phyloP scores from a whole-genome alignment of 805 yeast species.

The Scheffersomyces stipitis region DNA sequence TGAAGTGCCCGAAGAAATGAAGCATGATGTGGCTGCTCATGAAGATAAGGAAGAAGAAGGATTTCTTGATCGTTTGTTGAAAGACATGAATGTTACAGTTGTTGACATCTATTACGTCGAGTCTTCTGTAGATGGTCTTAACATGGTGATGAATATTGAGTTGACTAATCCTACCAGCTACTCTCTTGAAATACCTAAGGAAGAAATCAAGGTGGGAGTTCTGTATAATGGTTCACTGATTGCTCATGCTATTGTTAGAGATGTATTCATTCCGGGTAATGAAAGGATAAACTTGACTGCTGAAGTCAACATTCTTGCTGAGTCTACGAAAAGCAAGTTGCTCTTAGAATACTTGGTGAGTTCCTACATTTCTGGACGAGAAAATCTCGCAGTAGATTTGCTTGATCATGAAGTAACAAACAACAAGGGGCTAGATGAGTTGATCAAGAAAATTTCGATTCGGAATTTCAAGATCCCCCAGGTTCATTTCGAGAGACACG shows the following conservation, averaged over 20 bases:
- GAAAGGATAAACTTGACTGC: conserved; percentile 18
- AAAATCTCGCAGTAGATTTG: conserved; percentile 27
- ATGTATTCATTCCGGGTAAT: conserved; percentile 15
- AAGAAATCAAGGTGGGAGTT: conserved; percentile 24
- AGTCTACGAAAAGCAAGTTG: conserved; percentile 9
- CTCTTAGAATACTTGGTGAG: conserved; percentile 37
- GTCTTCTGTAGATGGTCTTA: conserved; percentile 20
- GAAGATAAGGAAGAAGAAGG: not conserved
- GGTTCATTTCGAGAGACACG: conserved; percentile 29
- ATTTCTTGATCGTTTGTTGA: conserved; percentile 5
- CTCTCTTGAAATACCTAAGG: conserved; percentile 21
- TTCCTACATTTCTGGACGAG: conserved; percentile 35
- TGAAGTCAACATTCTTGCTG: conserved; percentile 8
- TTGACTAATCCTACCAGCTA: conserved; percentile 32
- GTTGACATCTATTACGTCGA: conserved; percentile 18
- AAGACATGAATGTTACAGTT: conserved; percentile 12
- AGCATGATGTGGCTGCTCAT: not conserved
- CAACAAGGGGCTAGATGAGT: conserved; percentile 9
- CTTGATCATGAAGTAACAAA: conserved; percentile 22
- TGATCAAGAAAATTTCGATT: conserved; percentile 19
- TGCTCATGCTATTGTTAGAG: conserved; percentile 22
- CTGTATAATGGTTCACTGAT: conserved; percentile 31
- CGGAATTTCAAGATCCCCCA: conserved; percentile 20
- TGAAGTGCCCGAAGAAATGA: not conserved
- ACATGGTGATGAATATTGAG: conserved; percentile 28